Evolutionary conservation across 2,329 filamentous ascomycete species (phyloP).

Genomic region (Microsporum ferrugineum): DNA sequence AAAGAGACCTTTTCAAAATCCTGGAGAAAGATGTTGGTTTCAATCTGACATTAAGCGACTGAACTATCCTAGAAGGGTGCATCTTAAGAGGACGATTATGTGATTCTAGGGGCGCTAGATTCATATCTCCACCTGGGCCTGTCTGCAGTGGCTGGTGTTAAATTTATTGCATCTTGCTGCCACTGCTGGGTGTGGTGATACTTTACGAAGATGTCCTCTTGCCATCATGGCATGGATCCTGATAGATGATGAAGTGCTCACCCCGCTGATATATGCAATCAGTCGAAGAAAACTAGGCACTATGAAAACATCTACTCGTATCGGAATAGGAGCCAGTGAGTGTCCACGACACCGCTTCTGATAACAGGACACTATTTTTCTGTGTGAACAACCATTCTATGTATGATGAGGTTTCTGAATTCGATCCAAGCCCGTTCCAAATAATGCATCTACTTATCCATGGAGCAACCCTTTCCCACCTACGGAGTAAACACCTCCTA

Average conservation of each 20-base stretch:
- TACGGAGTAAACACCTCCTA: background rate
- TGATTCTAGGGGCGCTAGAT: background rate
- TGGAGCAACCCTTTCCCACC: background rate
- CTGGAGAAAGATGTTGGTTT: background rate
- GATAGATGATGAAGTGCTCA: background rate
- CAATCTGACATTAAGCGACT: background rate
- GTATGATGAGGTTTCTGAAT: background rate
- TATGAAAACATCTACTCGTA: background rate
- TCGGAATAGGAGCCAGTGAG: background rate
- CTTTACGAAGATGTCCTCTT: background rate
- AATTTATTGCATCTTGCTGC: background rate
- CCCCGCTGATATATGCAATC: background rate
- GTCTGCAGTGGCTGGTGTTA: background rate
- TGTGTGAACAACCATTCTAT: background rate
- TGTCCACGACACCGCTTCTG: background rate
- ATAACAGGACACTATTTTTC: background rate
- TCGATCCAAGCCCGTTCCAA: background rate
- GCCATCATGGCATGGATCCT: background rate
- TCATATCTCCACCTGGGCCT: background rate
- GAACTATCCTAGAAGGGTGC: background rate
- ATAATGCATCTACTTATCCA: background rate
- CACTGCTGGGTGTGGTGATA: background rate
- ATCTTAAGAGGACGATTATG: background rate
- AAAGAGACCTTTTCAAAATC: background rate
- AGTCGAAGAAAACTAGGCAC: background rate